Evolutionary conservation across 129 eudicot species (phyloP).

Genomic region (Helichrysum umbraculigerum): DNA sequence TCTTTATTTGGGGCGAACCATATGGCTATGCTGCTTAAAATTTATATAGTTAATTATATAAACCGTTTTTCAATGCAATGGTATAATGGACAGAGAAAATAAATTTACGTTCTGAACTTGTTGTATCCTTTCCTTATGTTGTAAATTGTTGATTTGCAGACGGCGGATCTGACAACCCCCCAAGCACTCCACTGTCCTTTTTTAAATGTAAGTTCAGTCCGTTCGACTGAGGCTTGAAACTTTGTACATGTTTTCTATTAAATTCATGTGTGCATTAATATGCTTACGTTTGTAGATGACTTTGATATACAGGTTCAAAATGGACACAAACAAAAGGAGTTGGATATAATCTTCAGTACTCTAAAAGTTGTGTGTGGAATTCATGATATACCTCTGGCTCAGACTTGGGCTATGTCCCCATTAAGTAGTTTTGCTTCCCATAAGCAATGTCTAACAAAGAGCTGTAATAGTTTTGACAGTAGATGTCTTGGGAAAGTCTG

Average conservation of each 20-base stretch:
- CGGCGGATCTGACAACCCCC: not conserved
- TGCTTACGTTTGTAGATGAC: not conserved
- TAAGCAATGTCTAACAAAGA: too few relatives aligned
- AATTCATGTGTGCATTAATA: not conserved
- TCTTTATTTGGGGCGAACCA: too few relatives aligned
- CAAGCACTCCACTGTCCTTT: not conserved
- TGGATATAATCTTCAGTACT: not conserved
- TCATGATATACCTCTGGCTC: too few relatives aligned
- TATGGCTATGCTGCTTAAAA: too few relatives aligned
- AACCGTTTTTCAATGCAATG: too few relatives aligned
- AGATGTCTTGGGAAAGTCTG: too few relatives aligned
- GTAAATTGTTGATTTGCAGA: not conserved
- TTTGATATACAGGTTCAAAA: not conserved
- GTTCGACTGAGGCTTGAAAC: not conserved
- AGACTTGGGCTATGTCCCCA: too few relatives aligned
- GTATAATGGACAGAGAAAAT: too few relatives aligned
- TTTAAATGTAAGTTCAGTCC: not conserved
- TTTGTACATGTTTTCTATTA: not conserved
- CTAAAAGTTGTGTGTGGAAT: not conserved
- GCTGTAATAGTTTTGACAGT: too few relatives aligned
- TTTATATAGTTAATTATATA: not conserved
- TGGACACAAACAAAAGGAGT: not conserved
- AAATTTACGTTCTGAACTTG: too few relatives aligned
- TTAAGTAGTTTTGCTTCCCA: too few relatives aligned
- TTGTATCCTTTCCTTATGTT: not conserved